phyloP scores from a whole-genome alignment of 192 early-diverging fungal genomes.

The Rhizoclosmatium sp. region DNA sequence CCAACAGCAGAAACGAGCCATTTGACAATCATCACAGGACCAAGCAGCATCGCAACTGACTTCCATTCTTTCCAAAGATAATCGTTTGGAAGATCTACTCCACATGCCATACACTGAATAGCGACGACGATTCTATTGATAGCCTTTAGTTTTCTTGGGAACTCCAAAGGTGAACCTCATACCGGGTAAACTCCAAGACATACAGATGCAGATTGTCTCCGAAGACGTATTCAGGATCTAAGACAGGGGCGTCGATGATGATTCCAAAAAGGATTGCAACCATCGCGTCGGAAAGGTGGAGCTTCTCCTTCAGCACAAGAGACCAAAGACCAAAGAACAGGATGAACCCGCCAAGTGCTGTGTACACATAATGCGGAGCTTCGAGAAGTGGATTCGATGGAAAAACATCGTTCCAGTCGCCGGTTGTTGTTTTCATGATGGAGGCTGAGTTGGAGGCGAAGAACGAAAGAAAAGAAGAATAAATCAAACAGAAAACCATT shows the following conservation, averaged over 20 bases:
- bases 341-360: constrained; percentile 45
- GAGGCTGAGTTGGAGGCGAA: too few relatives aligned
- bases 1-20: constrained; percentile 76
- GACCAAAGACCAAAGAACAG: constrained; percentile 52
- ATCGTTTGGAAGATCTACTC: constrained; percentile 76
- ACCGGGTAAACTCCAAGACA: too few relatives aligned
- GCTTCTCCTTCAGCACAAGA: constrained; percentile 51
- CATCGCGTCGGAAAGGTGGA: constrained; percentile 56
- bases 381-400: neutral
- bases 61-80: constrained; percentile 74
- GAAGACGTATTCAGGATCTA: too few relatives aligned
- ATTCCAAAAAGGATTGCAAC: constrained; percentile 37
- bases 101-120: constrained; percentile 89
- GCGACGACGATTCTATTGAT: constrained; percentile 67
- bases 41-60: constrained; percentile 72
- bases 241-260: constrained; percentile 36
- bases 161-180: too few relatives aligned
- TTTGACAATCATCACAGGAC: constrained; percentile 84
- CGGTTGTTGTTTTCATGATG: neutral
- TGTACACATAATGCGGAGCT: constrained; percentile 8
- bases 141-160: too few relatives aligned
- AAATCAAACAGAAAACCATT: too few relatives aligned
- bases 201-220: too few relatives aligned
- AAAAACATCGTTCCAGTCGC: constrained; percentile 18
- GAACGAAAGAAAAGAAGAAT: too few relatives aligned